A percentile compares a stretch with the other conserved stretches of the same genome.
Conservation (phyloP, 805 yeast species). For the Pichia pseudocactophila region DNA sequence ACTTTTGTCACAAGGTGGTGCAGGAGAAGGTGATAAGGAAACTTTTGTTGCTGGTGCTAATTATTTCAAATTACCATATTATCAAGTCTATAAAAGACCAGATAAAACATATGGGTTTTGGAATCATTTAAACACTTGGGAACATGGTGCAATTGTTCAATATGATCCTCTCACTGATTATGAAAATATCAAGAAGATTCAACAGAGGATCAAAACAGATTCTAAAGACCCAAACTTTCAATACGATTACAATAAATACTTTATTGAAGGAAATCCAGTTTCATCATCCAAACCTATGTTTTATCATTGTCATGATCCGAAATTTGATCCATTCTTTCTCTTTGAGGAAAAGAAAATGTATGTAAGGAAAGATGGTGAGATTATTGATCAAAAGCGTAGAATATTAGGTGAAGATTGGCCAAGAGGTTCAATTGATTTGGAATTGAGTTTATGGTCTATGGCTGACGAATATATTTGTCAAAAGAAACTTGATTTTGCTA, state of each 20-base stretch:
- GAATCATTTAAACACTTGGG: conserved; percentile 19
- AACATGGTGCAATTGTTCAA: conserved; percentile 25
- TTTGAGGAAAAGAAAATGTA: conserved; percentile 20
- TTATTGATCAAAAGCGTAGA: conserved; percentile 14
- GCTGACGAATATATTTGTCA: conserved; percentile 25
- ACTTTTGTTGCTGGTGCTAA: conserved; percentile 61
- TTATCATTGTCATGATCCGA: conserved; percentile 40
- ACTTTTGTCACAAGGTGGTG: conserved; percentile 50
- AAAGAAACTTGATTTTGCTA: conserved; percentile 9
- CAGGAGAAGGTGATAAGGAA: conserved; percentile 78
- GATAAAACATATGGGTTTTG: conserved; percentile 23
- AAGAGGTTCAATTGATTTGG: conserved; percentile 15
- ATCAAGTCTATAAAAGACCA: conserved; percentile 36
- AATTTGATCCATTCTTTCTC: conserved; percentile 34
- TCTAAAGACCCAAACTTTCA: conserved; percentile 8
- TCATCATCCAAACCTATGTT: conserved; percentile 17
- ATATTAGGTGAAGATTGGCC: conserved; percentile 17
- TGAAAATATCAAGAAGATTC: conserved; percentile 14
- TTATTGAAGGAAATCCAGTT: conserved; percentile 15
- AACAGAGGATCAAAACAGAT: conserved; percentile 13
- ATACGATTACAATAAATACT: conserved; percentile 9
- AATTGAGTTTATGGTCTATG: conserved; percentile 16
- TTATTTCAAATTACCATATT: conserved; percentile 35
- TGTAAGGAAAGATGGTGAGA: conserved; percentile 27
- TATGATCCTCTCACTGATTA: conserved; percentile 23